phyloP scores from a whole-genome alignment of 2,329 filamentous ascomycete genomes.

The Apiospora koreana region DNA sequence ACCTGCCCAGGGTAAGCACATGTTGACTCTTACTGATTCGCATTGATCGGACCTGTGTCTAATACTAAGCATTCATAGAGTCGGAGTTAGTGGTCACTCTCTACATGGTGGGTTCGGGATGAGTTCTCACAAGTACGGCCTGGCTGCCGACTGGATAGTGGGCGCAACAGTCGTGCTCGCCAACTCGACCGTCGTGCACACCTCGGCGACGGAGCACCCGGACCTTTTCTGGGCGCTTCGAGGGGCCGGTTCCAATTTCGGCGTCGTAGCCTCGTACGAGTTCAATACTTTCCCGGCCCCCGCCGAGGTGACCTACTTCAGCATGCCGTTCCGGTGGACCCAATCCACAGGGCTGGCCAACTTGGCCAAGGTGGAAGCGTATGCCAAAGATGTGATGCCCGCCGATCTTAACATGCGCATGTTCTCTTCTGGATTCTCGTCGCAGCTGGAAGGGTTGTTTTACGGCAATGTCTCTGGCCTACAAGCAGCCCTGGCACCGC shows the following conservation, averaged over 20 bases:
- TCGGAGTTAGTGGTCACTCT: slow-evolving; percentile 38
- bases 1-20: slow-evolving; percentile 38
- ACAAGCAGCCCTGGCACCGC: slow-evolving; percentile 32
- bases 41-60: neutral
- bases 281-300: slow-evolving; percentile 2
- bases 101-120: slow-evolving; percentile 39
- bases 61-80: slow-evolving; percentile 19
- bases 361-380: slow-evolving; percentile 51
- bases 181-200: slow-evolving; percentile 22
- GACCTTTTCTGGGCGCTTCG: slow-evolving; percentile 9
- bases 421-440: slow-evolving; percentile 34
- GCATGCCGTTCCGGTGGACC: slow-evolving; percentile 10
- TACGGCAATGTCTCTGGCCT: slow-evolving; percentile 37
- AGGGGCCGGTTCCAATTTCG: slow-evolving; percentile 11
- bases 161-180: slow-evolving; percentile 32
- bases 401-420: slow-evolving; percentile 43
- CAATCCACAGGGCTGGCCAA: neutral
- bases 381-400: slow-evolving; percentile 35
- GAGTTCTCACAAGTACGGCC: slow-evolving; percentile 43
- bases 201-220: neutral
- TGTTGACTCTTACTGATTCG: neutral
- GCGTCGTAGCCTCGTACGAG: slow-evolving; percentile 8
- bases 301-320: slow-evolving; percentile 10
- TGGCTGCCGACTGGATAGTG: slow-evolving; percentile 45
- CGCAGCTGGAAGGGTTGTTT: slow-evolving; percentile 40